Percentiles rank a stretch among this genome's conserved stretches.
Conservation (phyloP, 75 land plant species). For the Picea glauca region DNA sequence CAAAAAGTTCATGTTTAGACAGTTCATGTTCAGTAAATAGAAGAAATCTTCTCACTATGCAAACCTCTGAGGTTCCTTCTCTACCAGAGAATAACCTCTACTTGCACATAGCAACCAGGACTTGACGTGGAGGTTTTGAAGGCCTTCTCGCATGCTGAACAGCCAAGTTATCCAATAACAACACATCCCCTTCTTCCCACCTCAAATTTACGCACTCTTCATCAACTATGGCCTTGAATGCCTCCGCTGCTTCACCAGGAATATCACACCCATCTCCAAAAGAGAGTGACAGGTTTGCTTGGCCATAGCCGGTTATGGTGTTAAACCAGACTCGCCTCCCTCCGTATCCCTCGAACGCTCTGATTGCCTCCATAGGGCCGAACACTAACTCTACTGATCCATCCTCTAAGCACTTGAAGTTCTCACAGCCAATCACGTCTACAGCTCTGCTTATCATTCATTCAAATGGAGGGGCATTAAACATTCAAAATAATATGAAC, state of each 20-base stretch:
- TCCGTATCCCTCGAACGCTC: conserved; percentile 2
- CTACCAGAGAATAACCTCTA: neutral
- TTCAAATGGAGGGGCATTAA: neutral
- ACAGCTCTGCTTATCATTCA: neutral
- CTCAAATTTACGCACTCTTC: conserved; percentile 25
- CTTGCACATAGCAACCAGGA: conserved; percentile 15
- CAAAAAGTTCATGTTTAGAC: too few relatives aligned
- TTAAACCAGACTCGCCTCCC: conserved; percentile 4
- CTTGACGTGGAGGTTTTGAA: conserved; percentile 14
- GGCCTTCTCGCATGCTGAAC: conserved; percentile 22
- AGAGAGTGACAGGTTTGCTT: neutral
- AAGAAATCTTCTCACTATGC: too few relatives aligned
- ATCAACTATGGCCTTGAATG: conserved; percentile 21
- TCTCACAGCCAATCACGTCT: conserved; percentile 8
- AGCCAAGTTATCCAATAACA: conserved; percentile 18
- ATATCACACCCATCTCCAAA: conserved; percentile 16
- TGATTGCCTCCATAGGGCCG: neutral
- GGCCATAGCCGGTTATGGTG: neutral
- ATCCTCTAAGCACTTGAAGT: conserved; percentile 18
- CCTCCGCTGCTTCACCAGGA: conserved; percentile 2
- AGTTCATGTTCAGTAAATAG: too few relatives aligned
- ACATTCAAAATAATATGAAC: neutral
- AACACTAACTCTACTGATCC: conserved; percentile 13
- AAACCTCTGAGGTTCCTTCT: too few relatives aligned
- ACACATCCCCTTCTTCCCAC: conserved; percentile 25